Evolutionary conservation across 2,329 filamentous ascomycete species (phyloP), one percentile per base, ranked within the genome.

Genomic region (Paraphoma chrysanthemicola): DNA sequence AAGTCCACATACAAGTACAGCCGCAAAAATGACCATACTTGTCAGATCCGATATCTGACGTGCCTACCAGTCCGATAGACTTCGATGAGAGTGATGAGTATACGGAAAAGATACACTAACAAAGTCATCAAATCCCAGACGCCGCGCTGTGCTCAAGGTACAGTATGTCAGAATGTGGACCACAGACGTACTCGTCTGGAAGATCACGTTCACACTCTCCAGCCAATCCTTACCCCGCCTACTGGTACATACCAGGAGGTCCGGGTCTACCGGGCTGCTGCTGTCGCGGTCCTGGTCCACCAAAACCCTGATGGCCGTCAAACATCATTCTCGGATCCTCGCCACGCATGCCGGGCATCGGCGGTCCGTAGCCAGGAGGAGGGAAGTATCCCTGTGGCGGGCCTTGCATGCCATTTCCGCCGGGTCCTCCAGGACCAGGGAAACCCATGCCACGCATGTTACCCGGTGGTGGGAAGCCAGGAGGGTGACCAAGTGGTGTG

Each of bases 321-420:
- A 76, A 75, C 72, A 76, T 73, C 66, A 76, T 70, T 39, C 73
- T 63, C 2, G 73, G 71, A 48, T 76, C 74, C 39, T 75, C 70
- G 41, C 69, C 69, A 38, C 71, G 67, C 66, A 74, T 69, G 16
- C 66, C 64, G 23, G 66, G 67, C 53, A 69, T 67, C 2, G 70
- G 71, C 14, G 68, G 70, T 44, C 66, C 70, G 39, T 74, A 76
- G 7, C 70, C 68, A 12, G 71, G 73, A 7, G 71, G 73, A 6
- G 71, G 72, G 36, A 75, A 76, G 60, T 75, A 75, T 36, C 72
- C 70, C 47, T 68, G 68, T n/a, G 73, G 74, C 8, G 72, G 73
- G 1, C 70, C 72, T 54, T 67, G 72, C 64, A 75, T 71, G 28
- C 67, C 67, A 47, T 70, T 72, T n/a, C 64, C 64, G 51, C 63